Base-by-base conservation (phyloP, 2,329 filamentous ascomycete species). In the Cadophora sp. region DNA sequence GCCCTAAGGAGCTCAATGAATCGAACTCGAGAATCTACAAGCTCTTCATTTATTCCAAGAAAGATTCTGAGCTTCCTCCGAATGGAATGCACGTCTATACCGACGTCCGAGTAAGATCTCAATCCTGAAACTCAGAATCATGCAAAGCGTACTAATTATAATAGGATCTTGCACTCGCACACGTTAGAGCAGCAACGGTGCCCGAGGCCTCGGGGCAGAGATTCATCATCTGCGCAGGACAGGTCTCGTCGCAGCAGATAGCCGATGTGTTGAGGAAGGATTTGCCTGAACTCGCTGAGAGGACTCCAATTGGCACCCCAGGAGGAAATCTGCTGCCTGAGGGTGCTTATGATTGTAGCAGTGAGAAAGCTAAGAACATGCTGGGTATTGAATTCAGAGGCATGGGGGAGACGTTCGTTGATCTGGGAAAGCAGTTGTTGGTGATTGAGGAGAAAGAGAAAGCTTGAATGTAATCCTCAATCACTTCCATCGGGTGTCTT, bases 1-100 rank as follows among this genome's bases (percentile, higher is more conserved):
- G 80, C 24, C 81, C 91, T 0, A 84, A 86, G 18, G 80, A 80
- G 5, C 80, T 93, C 70, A 94, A 93, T 79, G 90, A 89, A 1
- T 91, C 89, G 11, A 93, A 92, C 75, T 83, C 87, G 70, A 78
- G 79, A 73, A 81, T 88, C 65, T 84, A 84, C 18, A 78, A 79
- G 36, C 76, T 85, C 30, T 77, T 87, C n/a, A 75, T 76, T 16
- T 85, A 87, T 64, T 78, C 80, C 56, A 87, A 83, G 82, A 82
- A 85, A 68, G 81, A 85, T 5, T 80, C 64, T 3, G 51, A 82
- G 27, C 81, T 90, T 14, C 81, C 84, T 0, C 70, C 70, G 47
- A 72, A 67, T 56, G 70, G 66, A 4, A 66, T 71, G 55, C 87
- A 83, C 73, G 80, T 87, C 0, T 90, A 85, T 78, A 86, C 89